Conservation (phyloP, 352 stramenopile species). For the Thalassiosira allenii region DNA sequence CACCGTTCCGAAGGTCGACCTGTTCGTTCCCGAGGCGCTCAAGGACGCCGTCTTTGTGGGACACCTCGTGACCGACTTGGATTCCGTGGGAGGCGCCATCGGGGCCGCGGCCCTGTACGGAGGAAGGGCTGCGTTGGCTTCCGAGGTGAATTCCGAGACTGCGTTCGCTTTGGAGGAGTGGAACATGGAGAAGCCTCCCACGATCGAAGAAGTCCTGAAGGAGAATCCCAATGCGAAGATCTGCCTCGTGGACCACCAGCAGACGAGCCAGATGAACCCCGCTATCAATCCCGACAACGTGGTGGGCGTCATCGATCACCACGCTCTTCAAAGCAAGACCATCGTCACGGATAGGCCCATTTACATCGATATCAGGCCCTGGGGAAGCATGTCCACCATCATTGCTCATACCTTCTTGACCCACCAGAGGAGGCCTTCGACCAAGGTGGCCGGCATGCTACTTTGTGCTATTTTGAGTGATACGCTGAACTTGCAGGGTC, state of each 20-base stretch:
- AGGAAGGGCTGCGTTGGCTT: conserved; percentile 67
- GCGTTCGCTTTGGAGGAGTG: conserved; percentile 62
- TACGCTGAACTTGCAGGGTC: conserved; percentile 82
- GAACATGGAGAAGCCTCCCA: conserved; percentile 35
- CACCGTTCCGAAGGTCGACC: conserved; percentile 42
- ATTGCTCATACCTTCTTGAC: conserved; percentile 81
- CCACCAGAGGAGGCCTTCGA: conserved; percentile 41
- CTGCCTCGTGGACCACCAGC: conserved; percentile 85
- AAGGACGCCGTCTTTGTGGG: conserved; percentile 75
- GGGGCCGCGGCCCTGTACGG: conserved; percentile 77
- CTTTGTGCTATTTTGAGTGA: conserved; percentile 82
- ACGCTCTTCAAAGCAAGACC: conserved; percentile 82
- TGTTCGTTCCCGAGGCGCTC: conserved; percentile 62
- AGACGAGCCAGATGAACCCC: conserved; percentile 78
- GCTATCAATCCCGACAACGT: conserved; percentile 73
- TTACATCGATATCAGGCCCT: conserved; percentile 86
- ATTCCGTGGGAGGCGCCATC: conserved; percentile 81
- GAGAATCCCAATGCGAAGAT: conserved; percentile 60
- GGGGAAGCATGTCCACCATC: conserved; percentile 82
- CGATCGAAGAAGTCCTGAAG: conserved; percentile 68
- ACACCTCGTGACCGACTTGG: conserved; percentile 84
- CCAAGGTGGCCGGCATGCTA: conserved; percentile 71
- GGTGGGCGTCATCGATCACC: conserved; percentile 86
- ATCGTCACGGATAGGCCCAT: conserved; percentile 80
- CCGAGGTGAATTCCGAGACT: conserved; percentile 80